Base-by-base conservation (phyloP, 805 yeast genomes). In the Kluyveromyces lactis region DNA sequence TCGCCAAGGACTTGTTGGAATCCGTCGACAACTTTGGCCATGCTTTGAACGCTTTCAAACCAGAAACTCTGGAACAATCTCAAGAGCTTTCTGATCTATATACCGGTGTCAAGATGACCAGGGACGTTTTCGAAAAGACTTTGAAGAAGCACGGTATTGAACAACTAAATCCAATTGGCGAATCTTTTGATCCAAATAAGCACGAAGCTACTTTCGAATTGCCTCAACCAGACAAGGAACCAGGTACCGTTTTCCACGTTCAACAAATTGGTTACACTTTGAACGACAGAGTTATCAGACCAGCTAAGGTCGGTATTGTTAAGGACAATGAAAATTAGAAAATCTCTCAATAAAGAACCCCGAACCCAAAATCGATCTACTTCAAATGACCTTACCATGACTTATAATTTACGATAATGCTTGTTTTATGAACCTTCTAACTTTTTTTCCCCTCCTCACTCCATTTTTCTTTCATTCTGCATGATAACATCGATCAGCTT, bases 221-320 rank as follows among this genome's bases (percentile, higher is more conserved):
- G 40, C 82, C 90, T 26, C 85, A 81, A 56, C 85, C 89, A 36
- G 92, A 77, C 51, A 85, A 86, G 64, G 90, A 84, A 64, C 85
- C 95, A 13, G 95, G 95, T 44, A 81, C 95, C 19, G 86, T 87
- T 43, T 83, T 89, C 77, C 85, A 77, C 55, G 96, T 89, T 44
- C 95, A 87, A 67, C 95, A 84, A 66, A 73, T 81, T 18, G 97
- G 97, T 31, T 87, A 80, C 68, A 78, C 81, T 43, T 72, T 86
- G 55, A 86, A 86, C 67, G 77, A 81, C 52, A 76, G 97, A 60
- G 95, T 87, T 26, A 72, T 87, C 59, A 77, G 97, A 67, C 95
- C 97, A 24, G 95, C 97, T 43, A 87, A 87, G 72, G 97, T 87
- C 49, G 97, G 97, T 52, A 76, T 87, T 55, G 96, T 87, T 49